phyloP scores from a whole-genome alignment of 1,284 basidiomycete species.

The Apiotrichum gracile region DNA sequence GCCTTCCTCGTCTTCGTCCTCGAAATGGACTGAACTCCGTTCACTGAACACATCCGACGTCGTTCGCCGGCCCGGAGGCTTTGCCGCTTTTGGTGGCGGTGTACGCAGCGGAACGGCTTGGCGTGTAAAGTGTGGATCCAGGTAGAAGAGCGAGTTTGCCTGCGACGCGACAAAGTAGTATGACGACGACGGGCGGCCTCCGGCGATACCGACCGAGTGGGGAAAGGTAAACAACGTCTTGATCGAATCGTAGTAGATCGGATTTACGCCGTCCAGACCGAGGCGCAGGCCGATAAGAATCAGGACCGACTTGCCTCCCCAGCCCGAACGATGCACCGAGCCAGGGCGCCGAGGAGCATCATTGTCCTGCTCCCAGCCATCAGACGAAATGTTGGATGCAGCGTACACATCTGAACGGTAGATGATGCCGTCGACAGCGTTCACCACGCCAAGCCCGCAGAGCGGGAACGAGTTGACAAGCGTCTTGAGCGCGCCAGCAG shows the following conservation, averaged over 20 bases:
- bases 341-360: conserved; percentile 3
- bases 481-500: conserved; percentile 88
- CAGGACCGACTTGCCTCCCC: conserved; percentile 81
- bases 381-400: conserved; percentile 58
- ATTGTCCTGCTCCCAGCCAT: conserved; percentile 20
- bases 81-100: conserved; percentile 47
- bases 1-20: conserved; percentile 13
- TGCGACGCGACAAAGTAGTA: conserved; percentile 97
- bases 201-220: conserved; percentile 92
- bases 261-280: conserved; percentile 88
- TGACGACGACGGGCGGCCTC: conserved; percentile 87
- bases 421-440: conserved; percentile 75
- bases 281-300: conserved; percentile 80
- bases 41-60: not conserved
- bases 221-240: conserved; percentile 89
- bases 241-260: conserved; percentile 87
- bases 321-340: conserved; percentile 40
- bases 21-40: not conserved
- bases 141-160: conserved; percentile 83
- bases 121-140: conserved; percentile 89
- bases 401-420: conserved; percentile 80
- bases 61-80: not conserved
- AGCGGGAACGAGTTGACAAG: conserved; percentile 75
- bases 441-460: conserved; percentile 71
- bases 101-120: conserved; percentile 69